phyloP scores from a whole-genome alignment of 306 rosid genomes.

The Ziziphus jujuba region DNA sequence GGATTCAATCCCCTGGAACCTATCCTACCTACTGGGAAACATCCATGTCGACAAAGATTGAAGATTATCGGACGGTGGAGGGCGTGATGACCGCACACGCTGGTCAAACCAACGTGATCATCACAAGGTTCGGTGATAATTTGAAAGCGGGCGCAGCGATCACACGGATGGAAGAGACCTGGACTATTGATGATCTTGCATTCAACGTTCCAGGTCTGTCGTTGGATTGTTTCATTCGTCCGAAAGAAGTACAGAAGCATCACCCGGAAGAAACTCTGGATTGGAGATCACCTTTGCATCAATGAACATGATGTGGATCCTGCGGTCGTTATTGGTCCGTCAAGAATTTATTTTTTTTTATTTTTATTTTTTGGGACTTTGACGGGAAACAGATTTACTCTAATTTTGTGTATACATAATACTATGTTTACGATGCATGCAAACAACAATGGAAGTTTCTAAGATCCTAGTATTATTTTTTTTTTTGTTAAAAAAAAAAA shows the following conservation, averaged over 20 bases:
- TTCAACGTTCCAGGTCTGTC: conserved; percentile 84
- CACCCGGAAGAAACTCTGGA: conserved; percentile 42
- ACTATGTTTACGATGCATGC: neutral
- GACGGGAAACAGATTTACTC: neutral
- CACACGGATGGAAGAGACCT: conserved; percentile 76
- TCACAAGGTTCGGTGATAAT: conserved; percentile 80
- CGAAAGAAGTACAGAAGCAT: conserved; percentile 58
- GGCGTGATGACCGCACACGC: conserved; percentile 81
- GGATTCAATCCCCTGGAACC: conserved; percentile 86
- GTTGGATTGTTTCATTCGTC: conserved; percentile 86
- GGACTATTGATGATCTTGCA: conserved; percentile 88
- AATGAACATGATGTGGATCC: conserved; percentile 17
- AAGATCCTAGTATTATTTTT: neutral
- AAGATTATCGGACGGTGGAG: conserved; percentile 66
- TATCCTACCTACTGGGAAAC: conserved; percentile 93
- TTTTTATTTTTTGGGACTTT: neutral
- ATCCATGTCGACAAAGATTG: conserved; percentile 75
- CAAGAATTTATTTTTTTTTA: neutral
- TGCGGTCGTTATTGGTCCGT: conserved; percentile 1
- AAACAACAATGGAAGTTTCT: neutral
- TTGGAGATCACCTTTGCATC: conserved; percentile 56
- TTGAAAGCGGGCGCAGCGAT: conserved; percentile 57
- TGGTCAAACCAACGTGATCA: conserved; percentile 63
- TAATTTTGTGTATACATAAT: neutral
- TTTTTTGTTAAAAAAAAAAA: too few species aligned